These are phyloP conservation scores for Neurospora sp. DNA, from an alignment of 495 filamentous ascomycete genomes.

Conservation along the genomic window DNA sequence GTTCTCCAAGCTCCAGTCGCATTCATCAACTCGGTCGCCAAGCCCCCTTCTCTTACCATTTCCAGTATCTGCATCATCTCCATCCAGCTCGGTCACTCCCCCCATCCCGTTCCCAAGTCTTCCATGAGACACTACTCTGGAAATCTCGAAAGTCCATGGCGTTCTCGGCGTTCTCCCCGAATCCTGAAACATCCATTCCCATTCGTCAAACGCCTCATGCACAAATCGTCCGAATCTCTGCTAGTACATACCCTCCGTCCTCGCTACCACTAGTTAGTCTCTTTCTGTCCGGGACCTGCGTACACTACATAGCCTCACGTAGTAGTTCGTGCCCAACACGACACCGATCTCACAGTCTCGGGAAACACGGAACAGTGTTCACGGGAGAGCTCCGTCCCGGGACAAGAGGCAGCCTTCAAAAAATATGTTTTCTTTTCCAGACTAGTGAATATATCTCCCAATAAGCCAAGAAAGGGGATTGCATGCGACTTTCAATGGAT, in stretches of 20 bases:
- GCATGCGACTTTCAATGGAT: neutral
- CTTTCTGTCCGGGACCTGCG: neutral
- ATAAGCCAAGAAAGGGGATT: neutral
- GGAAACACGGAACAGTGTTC: constrained; percentile 1
- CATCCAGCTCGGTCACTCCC: neutral
- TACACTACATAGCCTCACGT: neutral
- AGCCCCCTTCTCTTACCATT: neutral
- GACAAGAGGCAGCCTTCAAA: neutral
- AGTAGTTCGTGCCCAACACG: neutral
- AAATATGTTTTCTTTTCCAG: neutral
- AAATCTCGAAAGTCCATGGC: neutral
- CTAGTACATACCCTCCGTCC: neutral
- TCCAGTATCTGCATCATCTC: neutral
- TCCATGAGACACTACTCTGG: neutral
- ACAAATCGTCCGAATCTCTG: neutral
- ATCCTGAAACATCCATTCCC: neutral
- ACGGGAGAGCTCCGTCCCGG: neutral
- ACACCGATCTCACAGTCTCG: constrained; percentile 12
- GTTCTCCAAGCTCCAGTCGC: neutral
- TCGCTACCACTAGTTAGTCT: neutral
- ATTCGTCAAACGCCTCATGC: neutral
- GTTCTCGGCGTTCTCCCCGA: neutral
- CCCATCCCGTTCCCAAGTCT: neutral
- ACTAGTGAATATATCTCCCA: neutral
- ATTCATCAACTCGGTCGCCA: neutral